Evolutionary conservation across 2,329 filamentous ascomycete species (phyloP).

Genomic region (Scleromitrula shiraiana): DNA sequence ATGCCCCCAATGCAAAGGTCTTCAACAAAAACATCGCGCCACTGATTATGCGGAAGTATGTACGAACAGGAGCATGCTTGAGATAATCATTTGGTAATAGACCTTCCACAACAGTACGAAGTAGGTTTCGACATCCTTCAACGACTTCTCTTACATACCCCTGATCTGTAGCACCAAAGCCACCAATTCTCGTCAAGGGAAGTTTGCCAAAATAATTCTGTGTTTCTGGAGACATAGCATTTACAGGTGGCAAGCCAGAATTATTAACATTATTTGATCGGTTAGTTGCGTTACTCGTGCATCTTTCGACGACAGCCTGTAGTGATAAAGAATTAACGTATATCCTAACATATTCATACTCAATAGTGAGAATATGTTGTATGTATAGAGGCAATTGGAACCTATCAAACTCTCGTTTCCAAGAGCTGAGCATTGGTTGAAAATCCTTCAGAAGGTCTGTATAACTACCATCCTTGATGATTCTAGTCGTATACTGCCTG

Average conservation of each 20-base stretch:
- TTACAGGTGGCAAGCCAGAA: constrained; percentile 31
- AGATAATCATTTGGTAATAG: constrained; percentile 67
- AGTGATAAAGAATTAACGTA: constrained; percentile 92
- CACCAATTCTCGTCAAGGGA: constrained; percentile 55
- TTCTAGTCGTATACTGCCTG: constrained; percentile 76
- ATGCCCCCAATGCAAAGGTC: constrained; percentile 74
- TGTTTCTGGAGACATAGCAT: constrained; percentile 51
- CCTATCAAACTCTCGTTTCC: constrained; percentile 76
- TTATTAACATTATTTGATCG: constrained; percentile 28
- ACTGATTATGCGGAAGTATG: constrained; percentile 80
- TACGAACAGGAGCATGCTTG: constrained; percentile 74
- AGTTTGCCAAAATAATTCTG: constrained; percentile 58
- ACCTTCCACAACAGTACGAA: constrained; percentile 69
- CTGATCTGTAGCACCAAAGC: constrained; percentile 58
- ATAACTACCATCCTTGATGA: constrained; percentile 82
- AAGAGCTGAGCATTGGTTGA: constrained; percentile 67
- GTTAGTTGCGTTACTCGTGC: constrained; percentile 64
- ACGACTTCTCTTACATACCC: constrained; percentile 71
- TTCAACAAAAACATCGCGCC: constrained; percentile 80
- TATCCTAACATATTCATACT: constrained; percentile 91
- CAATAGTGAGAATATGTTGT: constrained; percentile 76
- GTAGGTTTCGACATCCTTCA: constrained; percentile 67
- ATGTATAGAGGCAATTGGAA: constrained; percentile 60
- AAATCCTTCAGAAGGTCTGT: constrained; percentile 74
- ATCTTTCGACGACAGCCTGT: constrained; percentile 90